Conservation (phyloP, 176 grass and related monocot genomes). For the Lolium perenne region DNA sequence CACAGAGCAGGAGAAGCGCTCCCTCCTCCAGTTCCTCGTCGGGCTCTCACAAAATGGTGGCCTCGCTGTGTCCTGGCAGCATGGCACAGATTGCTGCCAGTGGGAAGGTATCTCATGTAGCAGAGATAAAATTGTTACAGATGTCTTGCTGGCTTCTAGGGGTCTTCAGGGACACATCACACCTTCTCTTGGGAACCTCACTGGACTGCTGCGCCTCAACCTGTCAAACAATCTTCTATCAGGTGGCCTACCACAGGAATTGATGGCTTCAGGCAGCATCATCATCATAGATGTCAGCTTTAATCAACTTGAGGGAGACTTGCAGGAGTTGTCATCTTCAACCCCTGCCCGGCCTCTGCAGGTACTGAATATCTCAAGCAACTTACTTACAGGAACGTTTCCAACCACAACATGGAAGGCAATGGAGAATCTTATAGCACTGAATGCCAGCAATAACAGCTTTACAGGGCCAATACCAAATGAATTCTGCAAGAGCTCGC, state of each 20-base stretch:
- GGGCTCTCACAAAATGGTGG: conserved; percentile 6
- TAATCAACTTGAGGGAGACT: not conserved
- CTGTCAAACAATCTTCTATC: conserved; percentile 38
- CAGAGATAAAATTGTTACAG: not conserved
- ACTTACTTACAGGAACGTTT: conserved; percentile 39
- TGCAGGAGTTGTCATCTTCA: not conserved
- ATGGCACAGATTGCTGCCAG: conserved; percentile 40
- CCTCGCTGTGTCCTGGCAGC: conserved; percentile 34
- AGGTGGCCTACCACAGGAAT: not conserved
- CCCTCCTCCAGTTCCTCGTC: conserved; percentile 43
- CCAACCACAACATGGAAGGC: not conserved
- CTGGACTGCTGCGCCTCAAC: conserved; percentile 3
- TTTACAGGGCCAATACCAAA: conserved; percentile 40
- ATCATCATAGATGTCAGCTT: conserved; percentile 41
- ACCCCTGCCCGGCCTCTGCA: not conserved
- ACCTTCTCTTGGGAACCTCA: not conserved
- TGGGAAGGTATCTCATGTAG: conserved; percentile 56
- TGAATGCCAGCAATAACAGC: conserved; percentile 58
- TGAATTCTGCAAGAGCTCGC: conserved; percentile 20
- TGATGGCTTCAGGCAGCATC: conserved; percentile 28
- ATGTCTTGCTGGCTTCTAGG: not conserved
- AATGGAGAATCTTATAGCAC: not conserved
- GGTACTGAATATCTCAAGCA: conserved; percentile 62
- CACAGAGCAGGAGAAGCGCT: conserved; percentile 40
- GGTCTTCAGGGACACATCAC: conserved; percentile 35